Conservation (phyloP, 2,329 filamentous ascomycete genomes). For the Diaporthe sp. region DNA sequence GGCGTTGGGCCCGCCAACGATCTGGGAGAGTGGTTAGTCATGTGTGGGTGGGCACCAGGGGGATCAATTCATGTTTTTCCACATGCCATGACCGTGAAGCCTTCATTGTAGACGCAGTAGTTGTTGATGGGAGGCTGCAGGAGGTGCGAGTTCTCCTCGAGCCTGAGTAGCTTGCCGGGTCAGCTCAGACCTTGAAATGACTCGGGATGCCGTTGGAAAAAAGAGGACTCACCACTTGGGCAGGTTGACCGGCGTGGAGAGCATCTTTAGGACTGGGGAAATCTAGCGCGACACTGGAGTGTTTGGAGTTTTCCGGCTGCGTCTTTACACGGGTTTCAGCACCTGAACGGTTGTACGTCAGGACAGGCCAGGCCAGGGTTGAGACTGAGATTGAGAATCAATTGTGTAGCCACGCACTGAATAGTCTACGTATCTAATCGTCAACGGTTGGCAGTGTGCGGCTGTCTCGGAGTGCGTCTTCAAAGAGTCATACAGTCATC, state of each 20-base stretch:
- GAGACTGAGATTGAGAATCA: background rate
- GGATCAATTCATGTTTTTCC: background rate
- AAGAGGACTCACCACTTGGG: slow-evolving; percentile 36
- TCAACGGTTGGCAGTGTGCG: background rate
- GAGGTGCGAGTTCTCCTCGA: slow-evolving; percentile 91
- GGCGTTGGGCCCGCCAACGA: slow-evolving; percentile 95
- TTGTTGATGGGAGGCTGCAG: slow-evolving; percentile 96
- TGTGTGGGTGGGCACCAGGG: background rate
- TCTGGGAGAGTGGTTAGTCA: slow-evolving; percentile 59
- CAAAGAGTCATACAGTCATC: background rate
- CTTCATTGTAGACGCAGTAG: slow-evolving; percentile 93
- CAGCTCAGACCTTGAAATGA: slow-evolving; percentile 38
- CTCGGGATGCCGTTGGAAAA: background rate
- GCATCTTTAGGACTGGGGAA: slow-evolving; percentile 7
- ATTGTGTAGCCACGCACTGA: background rate
- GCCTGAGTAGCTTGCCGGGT: slow-evolving; percentile 61
- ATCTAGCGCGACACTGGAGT: slow-evolving; percentile 13
- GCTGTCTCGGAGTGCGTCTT: background rate
- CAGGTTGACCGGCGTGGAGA: slow-evolving; percentile 36
- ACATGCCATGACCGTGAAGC: slow-evolving; percentile 84
- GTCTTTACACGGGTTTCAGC: slow-evolving; percentile 10
- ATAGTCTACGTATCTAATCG: background rate
- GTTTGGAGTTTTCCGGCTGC: background rate
- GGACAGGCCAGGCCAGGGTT: background rate
- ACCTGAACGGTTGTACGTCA: background rate